Conservation (phyloP, 768 basidiomycete species). For the Kwoniella sp. region DNA sequence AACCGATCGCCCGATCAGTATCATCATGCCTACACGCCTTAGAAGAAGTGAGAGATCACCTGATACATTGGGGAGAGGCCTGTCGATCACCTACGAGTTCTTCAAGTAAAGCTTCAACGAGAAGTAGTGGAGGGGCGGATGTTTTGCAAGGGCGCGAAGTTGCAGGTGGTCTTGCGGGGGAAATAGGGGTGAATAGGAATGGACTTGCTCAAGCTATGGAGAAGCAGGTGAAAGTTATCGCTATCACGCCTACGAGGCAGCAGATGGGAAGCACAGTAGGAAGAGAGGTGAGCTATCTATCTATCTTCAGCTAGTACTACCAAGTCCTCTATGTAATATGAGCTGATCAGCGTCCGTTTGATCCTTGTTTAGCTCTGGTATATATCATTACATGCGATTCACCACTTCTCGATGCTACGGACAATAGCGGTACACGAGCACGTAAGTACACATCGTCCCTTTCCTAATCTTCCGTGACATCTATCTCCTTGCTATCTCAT, state of each 20-base stretch:
- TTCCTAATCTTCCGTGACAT: too few relatives aligned
- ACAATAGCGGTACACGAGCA: conserved; percentile 51
- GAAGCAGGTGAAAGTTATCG: conserved; percentile 32
- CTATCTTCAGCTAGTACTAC: too few relatives aligned
- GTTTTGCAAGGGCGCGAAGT: background rate
- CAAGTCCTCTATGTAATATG: too few relatives aligned
- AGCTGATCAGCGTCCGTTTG: conserved; percentile 8
- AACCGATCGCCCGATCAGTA: conserved; percentile 29
- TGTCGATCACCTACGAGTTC: background rate
- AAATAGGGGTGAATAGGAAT: conserved; percentile 7
- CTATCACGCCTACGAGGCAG: conserved; percentile 47
- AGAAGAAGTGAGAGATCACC: conserved; percentile 22
- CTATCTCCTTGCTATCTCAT: too few relatives aligned
- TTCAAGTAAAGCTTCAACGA: background rate
- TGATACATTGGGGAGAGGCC: conserved; percentile 29
- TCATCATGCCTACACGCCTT: conserved; percentile 31
- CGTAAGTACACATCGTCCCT: conserved; percentile 17
- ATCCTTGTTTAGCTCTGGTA: conserved; percentile 43
- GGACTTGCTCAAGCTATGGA: conserved; percentile 34
- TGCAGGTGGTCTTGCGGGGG: conserved; percentile 22
- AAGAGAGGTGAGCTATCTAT: conserved; percentile 45
- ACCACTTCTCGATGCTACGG: conserved; percentile 51
- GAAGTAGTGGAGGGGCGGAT: background rate
- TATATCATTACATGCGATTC: conserved; percentile 48
- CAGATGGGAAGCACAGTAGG: conserved; percentile 40